These are phyloP conservation scores for Aurinia saxatilis DNA, from an alignment of 345 rosid genomes.

Conservation along the genomic window DNA sequence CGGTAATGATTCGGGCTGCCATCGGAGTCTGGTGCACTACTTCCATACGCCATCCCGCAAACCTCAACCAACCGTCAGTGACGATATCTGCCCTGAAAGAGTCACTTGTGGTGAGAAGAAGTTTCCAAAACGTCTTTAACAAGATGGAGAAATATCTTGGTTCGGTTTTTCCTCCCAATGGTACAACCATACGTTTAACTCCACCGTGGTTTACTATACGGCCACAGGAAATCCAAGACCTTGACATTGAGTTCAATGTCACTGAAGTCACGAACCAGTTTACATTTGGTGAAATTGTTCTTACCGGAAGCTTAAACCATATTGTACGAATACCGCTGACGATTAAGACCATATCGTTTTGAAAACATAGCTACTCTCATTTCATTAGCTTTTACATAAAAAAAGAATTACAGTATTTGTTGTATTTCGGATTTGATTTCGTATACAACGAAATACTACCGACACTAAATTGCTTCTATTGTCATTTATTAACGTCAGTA, in stretches of 20 bases:
- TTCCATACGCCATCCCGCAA: constrained; percentile 42
- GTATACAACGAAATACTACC: not conserved
- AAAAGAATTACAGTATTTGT: not conserved
- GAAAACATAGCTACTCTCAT: not conserved
- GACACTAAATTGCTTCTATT: not conserved
- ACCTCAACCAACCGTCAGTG: constrained; percentile 73
- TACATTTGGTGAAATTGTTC: constrained; percentile 64
- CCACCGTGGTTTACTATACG: constrained; percentile 59
- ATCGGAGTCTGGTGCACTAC: constrained; percentile 51
- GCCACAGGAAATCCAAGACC: constrained; percentile 37
- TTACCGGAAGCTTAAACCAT: constrained; percentile 67
- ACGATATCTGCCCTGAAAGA: constrained; percentile 49
- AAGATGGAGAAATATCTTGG: constrained; percentile 47
- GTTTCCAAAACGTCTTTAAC: constrained; percentile 46
- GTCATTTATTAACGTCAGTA: too few relatives aligned
- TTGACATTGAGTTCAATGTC: constrained; percentile 46
- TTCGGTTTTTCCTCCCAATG: constrained; percentile 56
- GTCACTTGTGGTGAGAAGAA: constrained; percentile 37
- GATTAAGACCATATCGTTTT: constrained; percentile 30
- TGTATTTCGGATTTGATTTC: not conserved
- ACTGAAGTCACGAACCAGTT: constrained; percentile 32
- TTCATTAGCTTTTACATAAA: not conserved
- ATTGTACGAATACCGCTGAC: constrained; percentile 58
- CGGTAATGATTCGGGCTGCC: constrained; percentile 28
- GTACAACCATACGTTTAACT: constrained; percentile 40